Base-by-base conservation (phyloP, 306 rosid genomes). In the Dryas drummondii region DNA sequence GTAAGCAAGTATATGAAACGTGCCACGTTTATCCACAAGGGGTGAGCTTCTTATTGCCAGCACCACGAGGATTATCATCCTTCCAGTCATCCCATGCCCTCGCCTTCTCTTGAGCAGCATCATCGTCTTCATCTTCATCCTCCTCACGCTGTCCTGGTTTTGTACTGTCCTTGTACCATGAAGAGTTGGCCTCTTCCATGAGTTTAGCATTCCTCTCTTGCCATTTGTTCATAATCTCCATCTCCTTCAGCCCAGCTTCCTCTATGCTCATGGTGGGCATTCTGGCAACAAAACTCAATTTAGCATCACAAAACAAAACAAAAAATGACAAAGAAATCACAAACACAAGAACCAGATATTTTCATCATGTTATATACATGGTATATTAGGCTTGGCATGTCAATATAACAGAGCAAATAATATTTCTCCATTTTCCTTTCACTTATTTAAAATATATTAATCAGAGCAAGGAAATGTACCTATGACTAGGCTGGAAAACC, bases 211-310 rank as follows among this genome's bases (percentile, higher is more conserved):
- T 89, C 80, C 70, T 83, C 91, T 96, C 98, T 87, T 96, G 99
- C 98, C 98, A 96, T 55, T 87, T 84, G 64, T 92, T 96, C 99
- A 90, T 96, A 17, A 96, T 90, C 72, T 90, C 93, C 99, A 96
- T 96, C 86, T 96, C 99, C 69, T 17, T 90, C 77, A 96, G 75
- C 76, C 99, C 99, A 26, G 99, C 99, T 82, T 96, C 98, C 87
- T 96, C 99, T 51, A 96, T 96, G 87, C 99, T 96, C 99, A 90
- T 96, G 81, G 99, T 96, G 61, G 98, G 99, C 84, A 96, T 9
- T 93, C 99, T 92, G 65, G 14, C 78, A 84, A 52, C 74, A 70
- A 81, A 81, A 76, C 63, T 66, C 69, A 68, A 67, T 74, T 86
- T 61, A 74, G 84, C 69, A 68, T 73, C 76, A 71, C 74, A 73